Conservation (phyloP, 768 basidiomycete genomes). For the Tulasnella sp. region DNA sequence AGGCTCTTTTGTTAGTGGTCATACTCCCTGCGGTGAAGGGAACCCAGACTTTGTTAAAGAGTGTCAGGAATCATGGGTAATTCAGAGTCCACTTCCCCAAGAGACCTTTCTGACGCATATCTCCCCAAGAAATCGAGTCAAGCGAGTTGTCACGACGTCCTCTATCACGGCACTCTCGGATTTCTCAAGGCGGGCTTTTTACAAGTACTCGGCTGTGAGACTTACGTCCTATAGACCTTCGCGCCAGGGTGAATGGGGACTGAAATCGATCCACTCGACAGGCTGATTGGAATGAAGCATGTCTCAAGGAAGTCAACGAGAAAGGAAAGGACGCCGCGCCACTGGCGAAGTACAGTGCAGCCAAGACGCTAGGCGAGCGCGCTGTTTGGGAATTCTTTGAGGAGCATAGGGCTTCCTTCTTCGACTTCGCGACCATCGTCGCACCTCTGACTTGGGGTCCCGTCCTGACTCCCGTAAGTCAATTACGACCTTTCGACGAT, state of each 20-base stretch:
- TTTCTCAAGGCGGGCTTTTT: background rate
- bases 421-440: constrained; percentile 20
- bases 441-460: constrained; percentile 13
- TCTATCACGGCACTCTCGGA: constrained; percentile 25
- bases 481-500: background rate
- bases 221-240: background rate
- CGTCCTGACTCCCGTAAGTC: background rate
- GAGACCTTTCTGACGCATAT: background rate
- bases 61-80: constrained; percentile 22
- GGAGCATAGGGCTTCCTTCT: constrained; percentile 14
- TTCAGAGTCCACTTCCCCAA: constrained; percentile 13
- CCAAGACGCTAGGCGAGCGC: constrained; percentile 14
- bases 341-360: constrained; percentile 19
- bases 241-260: too few relatives aligned
- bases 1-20: background rate
- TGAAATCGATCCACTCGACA: constrained; percentile 14
- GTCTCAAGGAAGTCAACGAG: constrained; percentile 18
- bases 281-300: constrained; percentile 22
- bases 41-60: constrained; percentile 25
- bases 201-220: background rate
- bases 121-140: constrained; percentile 15
- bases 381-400: constrained; percentile 14
- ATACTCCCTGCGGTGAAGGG: constrained; percentile 28
- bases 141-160: constrained; percentile 30
- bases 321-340: constrained; percentile 17